phyloP scores from a whole-genome alignment of 2,329 filamentous ascomycete genomes.

The Immersiporthe knoxdaviesiana region DNA sequence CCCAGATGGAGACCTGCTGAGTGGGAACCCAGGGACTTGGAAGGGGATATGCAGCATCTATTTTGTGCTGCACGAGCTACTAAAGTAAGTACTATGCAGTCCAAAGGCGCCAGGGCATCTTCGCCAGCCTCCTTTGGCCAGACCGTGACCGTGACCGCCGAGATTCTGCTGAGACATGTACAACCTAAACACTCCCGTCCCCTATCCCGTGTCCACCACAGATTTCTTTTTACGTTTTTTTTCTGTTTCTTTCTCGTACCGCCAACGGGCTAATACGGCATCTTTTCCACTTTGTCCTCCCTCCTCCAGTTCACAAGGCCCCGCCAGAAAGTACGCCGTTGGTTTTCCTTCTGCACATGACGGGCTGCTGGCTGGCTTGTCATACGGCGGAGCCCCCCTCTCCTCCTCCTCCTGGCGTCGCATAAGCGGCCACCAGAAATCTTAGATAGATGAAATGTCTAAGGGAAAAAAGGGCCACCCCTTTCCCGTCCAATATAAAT shows the following conservation, averaged over 20 bases:
- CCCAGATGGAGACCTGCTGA: too few species aligned
- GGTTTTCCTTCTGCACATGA: neutral
- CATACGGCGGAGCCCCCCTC: neutral
- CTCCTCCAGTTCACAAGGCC: neutral
- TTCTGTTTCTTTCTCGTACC: neutral
- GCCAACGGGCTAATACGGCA: neutral
- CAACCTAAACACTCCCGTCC: neutral
- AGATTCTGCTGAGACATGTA: conserved; percentile 13
- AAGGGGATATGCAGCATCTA: neutral
- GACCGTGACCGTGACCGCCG: too few species aligned
- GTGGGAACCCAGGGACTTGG: neutral
- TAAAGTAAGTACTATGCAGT: too few species aligned
- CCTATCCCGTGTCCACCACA: neutral
- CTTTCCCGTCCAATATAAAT: neutral
- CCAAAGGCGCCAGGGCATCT: neutral
- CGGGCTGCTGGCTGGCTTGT: neutral
- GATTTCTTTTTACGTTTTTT: neutral
- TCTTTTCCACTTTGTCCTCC: neutral
- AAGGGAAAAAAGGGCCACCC: neutral
- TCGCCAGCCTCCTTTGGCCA: neutral
- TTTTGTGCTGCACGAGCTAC: neutral
- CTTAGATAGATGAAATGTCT: neutral
- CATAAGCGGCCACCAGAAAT: neutral
- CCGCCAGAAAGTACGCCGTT: neutral
- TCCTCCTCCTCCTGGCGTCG: neutral